phyloP scores from a whole-genome alignment of 345 rosid species.

The Nasturtium officinale region DNA sequence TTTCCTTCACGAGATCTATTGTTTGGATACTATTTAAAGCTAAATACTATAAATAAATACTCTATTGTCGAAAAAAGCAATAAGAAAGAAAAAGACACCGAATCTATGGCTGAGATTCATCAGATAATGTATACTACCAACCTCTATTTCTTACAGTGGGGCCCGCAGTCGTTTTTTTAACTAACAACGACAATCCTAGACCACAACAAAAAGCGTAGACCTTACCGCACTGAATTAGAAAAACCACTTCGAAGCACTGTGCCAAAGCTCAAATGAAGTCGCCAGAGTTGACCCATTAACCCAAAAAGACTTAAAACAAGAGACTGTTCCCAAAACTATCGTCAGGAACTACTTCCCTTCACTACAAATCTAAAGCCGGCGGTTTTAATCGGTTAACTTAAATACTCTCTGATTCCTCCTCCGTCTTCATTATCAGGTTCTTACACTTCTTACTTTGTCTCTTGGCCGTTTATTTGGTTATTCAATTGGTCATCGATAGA shows the following conservation, averaged over 20 bases:
- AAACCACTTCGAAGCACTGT: constrained; percentile 14
- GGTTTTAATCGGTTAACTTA: constrained; percentile 1
- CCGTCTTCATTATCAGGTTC: constrained; percentile 6
- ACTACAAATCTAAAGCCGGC: constrained; percentile 17
- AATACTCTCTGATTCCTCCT: background rate
- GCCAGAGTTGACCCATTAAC: constrained; percentile 41
- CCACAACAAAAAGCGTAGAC: constrained; percentile 24
- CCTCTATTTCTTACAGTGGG: background rate
- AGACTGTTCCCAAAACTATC: constrained; percentile 3
- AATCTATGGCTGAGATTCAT: constrained; percentile 23
- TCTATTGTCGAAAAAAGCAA: background rate
- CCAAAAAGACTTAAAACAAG: constrained; percentile 20
- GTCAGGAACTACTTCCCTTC: constrained; percentile 8
- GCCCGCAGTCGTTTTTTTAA: background rate
- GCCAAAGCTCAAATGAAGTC: constrained; percentile 35
- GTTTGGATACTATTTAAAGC: too few species aligned
- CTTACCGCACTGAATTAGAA: background rate
- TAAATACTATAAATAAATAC: background rate
- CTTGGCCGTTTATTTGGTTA: background rate
- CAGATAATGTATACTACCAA: background rate
- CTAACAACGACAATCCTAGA: constrained; percentile 27
- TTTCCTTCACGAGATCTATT: constrained; percentile 6
- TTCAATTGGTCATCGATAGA: background rate
- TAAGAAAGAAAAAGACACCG: background rate
- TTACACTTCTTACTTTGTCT: background rate